Conservation (phyloP, 73 alveolate species). For the Paramecium primaurelia region DNA sequence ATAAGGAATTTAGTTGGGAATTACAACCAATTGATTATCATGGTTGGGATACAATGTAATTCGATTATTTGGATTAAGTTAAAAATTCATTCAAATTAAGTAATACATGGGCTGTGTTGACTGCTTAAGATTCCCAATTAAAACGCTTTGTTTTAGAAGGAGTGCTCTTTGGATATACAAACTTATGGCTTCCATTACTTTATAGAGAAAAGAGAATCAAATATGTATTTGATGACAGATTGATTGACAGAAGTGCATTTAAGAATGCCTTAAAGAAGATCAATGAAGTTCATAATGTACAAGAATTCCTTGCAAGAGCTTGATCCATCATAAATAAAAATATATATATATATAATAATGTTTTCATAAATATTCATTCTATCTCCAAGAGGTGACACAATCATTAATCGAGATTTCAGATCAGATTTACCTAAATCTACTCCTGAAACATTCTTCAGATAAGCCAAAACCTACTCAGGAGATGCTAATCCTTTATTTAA, state of each 20-base stretch:
- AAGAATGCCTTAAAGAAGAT: slow-evolving; percentile 13
- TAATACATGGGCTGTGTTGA: not conserved
- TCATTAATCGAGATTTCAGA: slow-evolving; percentile 69
- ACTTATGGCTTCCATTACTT: not conserved
- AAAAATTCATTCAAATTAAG: not conserved
- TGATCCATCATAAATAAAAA: not conserved
- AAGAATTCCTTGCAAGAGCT: not conserved
- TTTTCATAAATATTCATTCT: slow-evolving; percentile 69
- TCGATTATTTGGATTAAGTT: not conserved
- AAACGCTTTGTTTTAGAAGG: not conserved
- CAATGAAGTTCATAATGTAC: not conserved
- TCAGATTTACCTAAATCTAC: slow-evolving; percentile 68
- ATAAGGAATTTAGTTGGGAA: not conserved
- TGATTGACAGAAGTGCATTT: not conserved
- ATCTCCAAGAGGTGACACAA: slow-evolving; percentile 75
- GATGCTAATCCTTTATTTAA: slow-evolving; percentile 70
- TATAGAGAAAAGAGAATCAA: slow-evolving; percentile 1
- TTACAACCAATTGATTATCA: not conserved
- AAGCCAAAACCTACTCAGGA: slow-evolving; percentile 63
- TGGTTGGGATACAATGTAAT: not conserved
- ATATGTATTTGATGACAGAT: slow-evolving; percentile 32
- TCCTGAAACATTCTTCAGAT: slow-evolving; percentile 67
- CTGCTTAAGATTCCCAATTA: not conserved
- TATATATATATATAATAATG: slow-evolving; percentile 34
- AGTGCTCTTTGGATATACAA: not conserved